Base-by-base conservation (phyloP, 345 rosid species). In the Citrus hindsii region DNA sequence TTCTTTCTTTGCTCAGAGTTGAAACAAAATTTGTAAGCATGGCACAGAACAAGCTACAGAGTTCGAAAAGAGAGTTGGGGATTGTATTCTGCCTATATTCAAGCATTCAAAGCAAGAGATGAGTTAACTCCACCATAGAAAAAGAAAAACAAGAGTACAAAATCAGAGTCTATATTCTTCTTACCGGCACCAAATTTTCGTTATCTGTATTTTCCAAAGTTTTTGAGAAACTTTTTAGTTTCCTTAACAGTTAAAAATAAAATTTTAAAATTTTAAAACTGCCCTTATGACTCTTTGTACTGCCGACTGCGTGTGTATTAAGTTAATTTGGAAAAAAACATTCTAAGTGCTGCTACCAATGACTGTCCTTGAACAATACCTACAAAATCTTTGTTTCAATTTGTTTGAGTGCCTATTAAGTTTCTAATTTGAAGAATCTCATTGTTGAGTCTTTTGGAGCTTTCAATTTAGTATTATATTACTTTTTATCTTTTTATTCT, bases 41-140 rank as follows among this genome's bases (percentile, higher is more conserved):
- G 82, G 67, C 62, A 83, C 74, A 69, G 9, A 14, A 7, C 59
- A 46, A 69, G 22, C 7, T 25, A 5, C 48, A 66, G 46, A 42
- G 12, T 33, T 28, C 6, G 3, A 55, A 22, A 28, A 70, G 75
- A 69, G 5, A 71, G 10, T 13, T 1, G 35, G 24, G 24, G 4
- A 33, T n/a, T 51, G 2, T 40, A 53, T 18, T n/a, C 61, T 27
- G 6, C 5, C 51, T 60, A 1, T 2, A 30, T 14, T 71, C 5
- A 7, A 4, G 19, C 63, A 53, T 71, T 8, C 22, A 51, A 30
- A 58, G 32, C 25, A 32, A 58, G 46, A 72, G 30, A 72, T n/a
- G 7, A 33, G 65, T 72, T 72, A 65, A 33, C 65, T 72, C 62
- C 14, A 53, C 22, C n/a, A 18, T 13, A 3, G 5, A 46, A 46